A percentile compares a stretch with the other conserved stretches of the same genome.
These are phyloP conservation scores for Nannochloris sp. DNA, from an alignment of 139 green algal species.

Conservation along the genomic window DNA sequence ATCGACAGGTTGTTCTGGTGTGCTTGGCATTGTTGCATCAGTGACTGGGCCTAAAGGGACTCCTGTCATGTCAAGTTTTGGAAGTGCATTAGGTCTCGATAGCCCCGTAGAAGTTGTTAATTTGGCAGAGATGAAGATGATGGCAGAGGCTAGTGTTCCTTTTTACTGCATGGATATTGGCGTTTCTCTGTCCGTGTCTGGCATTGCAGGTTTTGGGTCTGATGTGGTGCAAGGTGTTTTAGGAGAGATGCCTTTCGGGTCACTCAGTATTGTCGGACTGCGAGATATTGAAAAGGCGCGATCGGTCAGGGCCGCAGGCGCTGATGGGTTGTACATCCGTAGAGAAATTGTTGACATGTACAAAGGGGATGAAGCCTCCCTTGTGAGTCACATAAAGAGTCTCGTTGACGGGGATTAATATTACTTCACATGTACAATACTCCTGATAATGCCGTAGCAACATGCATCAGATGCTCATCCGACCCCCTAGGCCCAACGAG, in stretches of 20 bases:
- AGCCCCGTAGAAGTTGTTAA: slow-evolving; percentile 28
- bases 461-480: slow-evolving; percentile 68
- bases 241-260: slow-evolving; percentile 47
- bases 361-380: neutral
- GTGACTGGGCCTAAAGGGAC: slow-evolving; percentile 52
- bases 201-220: slow-evolving; percentile 45
- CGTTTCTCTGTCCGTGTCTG: slow-evolving; percentile 43
- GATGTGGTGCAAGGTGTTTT: slow-evolving; percentile 63
- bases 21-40: slow-evolving; percentile 40
- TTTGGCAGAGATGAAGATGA: slow-evolving; percentile 12
- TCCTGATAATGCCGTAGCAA: slow-evolving; percentile 7
- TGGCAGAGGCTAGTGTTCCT: slow-evolving; percentile 8
- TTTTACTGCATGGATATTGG: slow-evolving; percentile 31
- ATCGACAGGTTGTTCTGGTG: slow-evolving; percentile 61
- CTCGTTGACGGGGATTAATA: no score
- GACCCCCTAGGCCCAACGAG: slow-evolving; percentile 59
- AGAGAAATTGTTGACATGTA: slow-evolving; percentile 43
- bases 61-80: slow-evolving; percentile 55
- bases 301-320: slow-evolving; percentile 40
- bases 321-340: slow-evolving; percentile 62
- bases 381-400: no score
- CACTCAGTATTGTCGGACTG: slow-evolving; percentile 45
- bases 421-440: no score
- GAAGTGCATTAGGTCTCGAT: slow-evolving; percentile 44
- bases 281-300: slow-evolving; percentile 48